Conservation (phyloP, 495 filamentous ascomycete species). For the Corynascus novoguineensis region DNA sequence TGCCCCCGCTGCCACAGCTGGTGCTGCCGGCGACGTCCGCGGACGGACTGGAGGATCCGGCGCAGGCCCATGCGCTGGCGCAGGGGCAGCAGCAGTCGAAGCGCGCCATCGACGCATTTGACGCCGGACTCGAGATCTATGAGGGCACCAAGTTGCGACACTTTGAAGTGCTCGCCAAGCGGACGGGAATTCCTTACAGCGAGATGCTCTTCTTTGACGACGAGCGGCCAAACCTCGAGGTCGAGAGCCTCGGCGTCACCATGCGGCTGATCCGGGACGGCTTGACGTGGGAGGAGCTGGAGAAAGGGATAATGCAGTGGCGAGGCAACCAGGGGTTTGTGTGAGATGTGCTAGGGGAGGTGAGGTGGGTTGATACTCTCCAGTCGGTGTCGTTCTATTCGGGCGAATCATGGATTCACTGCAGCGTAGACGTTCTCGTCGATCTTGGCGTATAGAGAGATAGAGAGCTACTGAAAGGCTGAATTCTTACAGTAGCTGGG, state of each 20-base stretch:
- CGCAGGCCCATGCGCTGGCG: too few relatives aligned
- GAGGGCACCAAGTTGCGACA: conserved; percentile 81
- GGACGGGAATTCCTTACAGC: conserved; percentile 59
- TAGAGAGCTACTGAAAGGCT: too few relatives aligned
- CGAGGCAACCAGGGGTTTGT: conserved; percentile 53
- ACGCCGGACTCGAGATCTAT: conserved; percentile 79
- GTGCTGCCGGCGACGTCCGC: background rate
- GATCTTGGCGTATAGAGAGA: too few relatives aligned
- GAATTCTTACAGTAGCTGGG: too few relatives aligned
- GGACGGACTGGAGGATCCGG: too few relatives aligned
- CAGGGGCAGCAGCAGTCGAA: conserved; percentile 21
- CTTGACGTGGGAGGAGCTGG: conserved; percentile 70
- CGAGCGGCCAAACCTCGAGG: conserved; percentile 79
- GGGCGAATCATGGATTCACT: too few relatives aligned
- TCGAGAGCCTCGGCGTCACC: conserved; percentile 75
- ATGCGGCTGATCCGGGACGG: conserved; percentile 75
- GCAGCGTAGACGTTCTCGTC: background rate
- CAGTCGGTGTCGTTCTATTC: too few relatives aligned
- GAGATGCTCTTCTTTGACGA: conserved; percentile 99
- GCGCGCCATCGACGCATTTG: conserved; percentile 68
- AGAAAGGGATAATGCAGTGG: conserved; percentile 77
- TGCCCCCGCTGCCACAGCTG: conserved; percentile 26
- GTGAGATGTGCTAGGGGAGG: background rate
- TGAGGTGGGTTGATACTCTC: background rate
- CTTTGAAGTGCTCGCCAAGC: conserved; percentile 64